Base-by-base conservation (phyloP, 495 filamentous ascomycete genomes). In the Achaetomiella virescens region DNA sequence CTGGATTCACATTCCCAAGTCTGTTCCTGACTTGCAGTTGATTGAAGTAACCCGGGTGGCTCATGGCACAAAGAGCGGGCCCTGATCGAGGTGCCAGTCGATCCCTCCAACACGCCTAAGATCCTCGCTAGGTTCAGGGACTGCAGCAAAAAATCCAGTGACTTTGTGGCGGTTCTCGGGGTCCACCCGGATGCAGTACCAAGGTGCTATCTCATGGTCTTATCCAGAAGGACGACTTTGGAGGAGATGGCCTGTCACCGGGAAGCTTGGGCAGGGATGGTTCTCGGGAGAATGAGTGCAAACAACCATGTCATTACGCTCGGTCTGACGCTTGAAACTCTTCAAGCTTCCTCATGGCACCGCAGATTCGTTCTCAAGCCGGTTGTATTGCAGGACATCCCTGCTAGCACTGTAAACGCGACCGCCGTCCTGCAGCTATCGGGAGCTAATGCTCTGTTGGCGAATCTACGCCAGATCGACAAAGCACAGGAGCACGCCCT, bases 61-160 rank as follows among this genome's bases (percentile, higher is more conserved):
- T 48, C n/a, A 6, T 56, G 54, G 54, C 54, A 50, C 38, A 50
- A 49, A 27, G 54, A 56, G 10, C 33, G 46, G 31, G 45, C 54
- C 5, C 11, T 56, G 45, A 56, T 56, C 5, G 54, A 56, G n/a
- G 27, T 17, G 20, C 3, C 38, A 8, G 1, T 25, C 7, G 15
- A 18, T 9, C 12, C 25, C 25, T 14, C 12, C 15, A 46, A 37
- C 7, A 7, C 18, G 0, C 24, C 1, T 15, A 17, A 0, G 4
- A 44, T 50, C 20, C 2, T 56, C 4, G 37, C 14, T 12, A 36
- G 54, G 15, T 56, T 56, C 21, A 46, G 29, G 9, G 22, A 33
- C 10, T 33, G 24, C 1, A 6, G 1, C 6, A 35, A 5, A 11
- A 20, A 37, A 2, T 33, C 29, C 11, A 0, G n/a, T 1, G 54